Evolutionary conservation across 176 grass and related monocot species (phyloP).

Genomic region (Tillandsia fasciculata): DNA sequence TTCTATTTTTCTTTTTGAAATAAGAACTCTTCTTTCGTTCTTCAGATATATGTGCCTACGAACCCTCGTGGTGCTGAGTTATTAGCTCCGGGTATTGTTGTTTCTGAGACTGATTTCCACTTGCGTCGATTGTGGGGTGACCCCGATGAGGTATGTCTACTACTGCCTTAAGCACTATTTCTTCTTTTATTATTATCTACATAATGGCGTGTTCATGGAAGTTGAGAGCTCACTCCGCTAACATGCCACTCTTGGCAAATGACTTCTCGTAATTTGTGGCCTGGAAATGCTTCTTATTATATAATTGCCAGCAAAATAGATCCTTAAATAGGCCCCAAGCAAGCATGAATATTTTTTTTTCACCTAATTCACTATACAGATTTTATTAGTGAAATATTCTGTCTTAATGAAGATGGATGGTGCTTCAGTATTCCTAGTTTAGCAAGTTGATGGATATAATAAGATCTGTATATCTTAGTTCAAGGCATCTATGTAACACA

Average conservation of each 20-base stretch:
- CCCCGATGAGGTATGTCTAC: slow-evolving; percentile 23
- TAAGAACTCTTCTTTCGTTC: background rate
- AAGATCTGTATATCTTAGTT: too few species aligned
- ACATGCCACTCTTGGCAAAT: background rate
- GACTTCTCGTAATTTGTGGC: background rate
- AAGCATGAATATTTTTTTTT: too few species aligned
- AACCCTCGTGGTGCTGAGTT: slow-evolving; percentile 30
- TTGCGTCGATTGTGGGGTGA: slow-evolving; percentile 43
- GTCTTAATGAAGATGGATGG: too few species aligned
- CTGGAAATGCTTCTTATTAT: background rate
- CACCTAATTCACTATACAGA: too few species aligned
- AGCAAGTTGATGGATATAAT: too few species aligned
- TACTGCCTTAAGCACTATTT: background rate
- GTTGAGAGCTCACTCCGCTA: background rate
- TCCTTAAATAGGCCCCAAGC: too few species aligned
- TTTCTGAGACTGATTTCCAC: slow-evolving; percentile 34
- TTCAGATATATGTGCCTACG: slow-evolving; percentile 8
- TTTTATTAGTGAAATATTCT: too few species aligned
- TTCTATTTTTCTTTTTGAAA: background rate
- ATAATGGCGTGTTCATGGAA: background rate
- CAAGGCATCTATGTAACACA: too few species aligned
- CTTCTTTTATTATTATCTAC: background rate
- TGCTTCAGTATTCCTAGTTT: too few species aligned
- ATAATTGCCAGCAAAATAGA: background rate
- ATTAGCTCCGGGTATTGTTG: slow-evolving; percentile 34